phyloP scores from a whole-genome alignment of 1,284 basidiomycete genomes.

The Laetiporus sulphureus region DNA sequence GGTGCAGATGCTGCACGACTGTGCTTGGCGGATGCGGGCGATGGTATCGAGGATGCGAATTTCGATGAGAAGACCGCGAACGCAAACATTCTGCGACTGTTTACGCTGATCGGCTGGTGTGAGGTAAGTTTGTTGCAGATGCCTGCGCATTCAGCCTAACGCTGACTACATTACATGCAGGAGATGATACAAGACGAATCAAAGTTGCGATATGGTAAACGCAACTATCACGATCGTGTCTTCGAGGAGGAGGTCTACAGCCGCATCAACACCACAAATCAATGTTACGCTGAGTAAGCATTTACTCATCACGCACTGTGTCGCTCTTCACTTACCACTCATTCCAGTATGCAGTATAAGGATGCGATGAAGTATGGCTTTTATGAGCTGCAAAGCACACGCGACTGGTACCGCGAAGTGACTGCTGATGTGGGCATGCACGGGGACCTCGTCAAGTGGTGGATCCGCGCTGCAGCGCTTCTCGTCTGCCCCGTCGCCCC shows the following conservation, averaged over 20 bases:
- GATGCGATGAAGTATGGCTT: slow-evolving; percentile 94
- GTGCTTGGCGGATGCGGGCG: slow-evolving; percentile 93
- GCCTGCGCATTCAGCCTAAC: neutral
- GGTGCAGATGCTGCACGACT: slow-evolving; percentile 92
- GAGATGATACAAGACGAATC: slow-evolving; percentile 69
- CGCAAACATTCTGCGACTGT: slow-evolving; percentile 91
- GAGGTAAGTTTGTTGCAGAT: slow-evolving; percentile 46
- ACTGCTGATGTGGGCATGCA: slow-evolving; percentile 91
- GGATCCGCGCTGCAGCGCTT: slow-evolving; percentile 79
- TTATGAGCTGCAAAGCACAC: slow-evolving; percentile 89
- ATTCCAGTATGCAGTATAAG: slow-evolving; percentile 83
- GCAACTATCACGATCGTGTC: slow-evolving; percentile 76
- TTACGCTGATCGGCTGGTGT: slow-evolving; percentile 91
- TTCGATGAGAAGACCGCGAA: slow-evolving; percentile 99
- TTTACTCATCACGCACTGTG: slow-evolving; percentile 9
- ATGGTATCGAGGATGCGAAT: slow-evolving; percentile 96
- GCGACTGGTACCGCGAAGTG: slow-evolving; percentile 97
- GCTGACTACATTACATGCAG: slow-evolving; percentile 32
- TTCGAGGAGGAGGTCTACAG: slow-evolving; percentile 93
- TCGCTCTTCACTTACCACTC: neutral
- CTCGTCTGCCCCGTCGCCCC: slow-evolving; percentile 88
- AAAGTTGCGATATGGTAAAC: slow-evolving; percentile 67
- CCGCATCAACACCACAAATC: slow-evolving; percentile 75
- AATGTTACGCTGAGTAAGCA: slow-evolving; percentile 77
- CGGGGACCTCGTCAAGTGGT: slow-evolving; percentile 67